Evolutionary conservation across 805 yeast genomes (phyloP).

Genomic region (Saturnispora gosingensis): DNA sequence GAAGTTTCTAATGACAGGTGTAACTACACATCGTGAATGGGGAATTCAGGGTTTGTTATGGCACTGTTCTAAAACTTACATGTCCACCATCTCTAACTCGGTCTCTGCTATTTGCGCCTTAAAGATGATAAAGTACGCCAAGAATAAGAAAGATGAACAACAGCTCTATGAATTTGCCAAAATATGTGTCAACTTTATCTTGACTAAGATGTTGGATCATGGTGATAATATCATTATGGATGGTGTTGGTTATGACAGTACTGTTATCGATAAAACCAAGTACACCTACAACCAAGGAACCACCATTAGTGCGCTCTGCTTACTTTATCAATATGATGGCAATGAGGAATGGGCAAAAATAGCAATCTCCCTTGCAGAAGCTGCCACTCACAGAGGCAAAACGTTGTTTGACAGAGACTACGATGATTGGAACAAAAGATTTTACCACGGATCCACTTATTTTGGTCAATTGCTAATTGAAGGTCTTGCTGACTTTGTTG

Average conservation of each 20-base stretch:
- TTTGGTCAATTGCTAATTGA: slow-evolving; percentile 57
- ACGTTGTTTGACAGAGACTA: slow-evolving; percentile 60
- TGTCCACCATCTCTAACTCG: slow-evolving; percentile 43
- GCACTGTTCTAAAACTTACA: slow-evolving; percentile 52
- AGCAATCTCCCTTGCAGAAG: slow-evolving; percentile 42
- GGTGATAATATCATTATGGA: slow-evolving; percentile 49
- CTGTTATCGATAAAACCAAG: slow-evolving; percentile 40
- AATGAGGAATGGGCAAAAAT: slow-evolving; percentile 41
- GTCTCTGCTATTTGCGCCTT: slow-evolving; percentile 62
- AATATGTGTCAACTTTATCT: slow-evolving; percentile 49
- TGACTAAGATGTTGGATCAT: slow-evolving; percentile 41
- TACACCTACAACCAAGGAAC: slow-evolving; percentile 66
- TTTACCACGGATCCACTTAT: slow-evolving; percentile 56
- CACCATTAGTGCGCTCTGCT: slow-evolving; percentile 45
- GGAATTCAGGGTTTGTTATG: slow-evolving; percentile 57
- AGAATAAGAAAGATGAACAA: slow-evolving; percentile 28
- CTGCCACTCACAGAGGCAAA: slow-evolving; percentile 47
- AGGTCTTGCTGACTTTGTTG: slow-evolving; percentile 56
- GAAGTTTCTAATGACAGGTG: slow-evolving; percentile 56
- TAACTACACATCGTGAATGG: slow-evolving; percentile 36
- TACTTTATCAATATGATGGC: slow-evolving; percentile 41
- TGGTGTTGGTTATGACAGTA: slow-evolving; percentile 43
- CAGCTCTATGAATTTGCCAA: slow-evolving; percentile 50
- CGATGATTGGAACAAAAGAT: slow-evolving; percentile 38
- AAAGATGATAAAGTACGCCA: slow-evolving; percentile 49